A percentile compares a stretch with the other conserved stretches of the same genome.
Conservation (phyloP, 2,329 filamentous ascomycete genomes). For the Cryphonectria nitschkei region DNA sequence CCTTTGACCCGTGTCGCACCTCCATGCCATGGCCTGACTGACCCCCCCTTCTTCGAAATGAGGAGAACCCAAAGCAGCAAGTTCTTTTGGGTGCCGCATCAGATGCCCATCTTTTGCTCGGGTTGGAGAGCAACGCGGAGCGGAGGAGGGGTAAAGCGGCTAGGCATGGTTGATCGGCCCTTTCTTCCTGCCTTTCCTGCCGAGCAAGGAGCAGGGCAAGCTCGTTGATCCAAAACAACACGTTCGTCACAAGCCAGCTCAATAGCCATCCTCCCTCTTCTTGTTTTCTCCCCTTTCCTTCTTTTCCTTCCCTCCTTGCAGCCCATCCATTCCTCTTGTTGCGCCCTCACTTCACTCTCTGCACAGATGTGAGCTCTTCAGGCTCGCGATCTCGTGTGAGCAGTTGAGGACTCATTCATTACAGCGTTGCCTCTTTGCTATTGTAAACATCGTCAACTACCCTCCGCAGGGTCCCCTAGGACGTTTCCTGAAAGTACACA, state of each 20-base stretch:
- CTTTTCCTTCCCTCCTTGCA: not conserved
- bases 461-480: no score
- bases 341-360: not conserved
- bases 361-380: constrained; percentile 15
- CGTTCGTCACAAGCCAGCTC: constrained; percentile 16
- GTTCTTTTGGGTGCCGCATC: constrained; percentile 13
- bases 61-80: not conserved
- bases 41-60: not conserved
- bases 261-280: not conserved
- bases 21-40: constrained; percentile 18
- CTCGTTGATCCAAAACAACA: constrained; percentile 4
- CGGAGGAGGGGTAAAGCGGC: not conserved
- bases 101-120: not conserved
- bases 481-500: not conserved
- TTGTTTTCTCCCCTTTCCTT: not conserved
- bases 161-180: constrained; percentile 22
- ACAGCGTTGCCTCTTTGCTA: not conserved
- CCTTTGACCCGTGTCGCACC: not conserved
- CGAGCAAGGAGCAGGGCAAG: not conserved
- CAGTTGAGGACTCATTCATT: not conserved
- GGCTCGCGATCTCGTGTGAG: constrained; percentile 4
- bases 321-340: not conserved
- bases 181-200: constrained; percentile 24
- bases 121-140: not conserved
- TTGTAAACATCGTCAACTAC: not conserved